Conservation (phyloP, 305 asterid genomes). For the Fraxinus albicans region DNA sequence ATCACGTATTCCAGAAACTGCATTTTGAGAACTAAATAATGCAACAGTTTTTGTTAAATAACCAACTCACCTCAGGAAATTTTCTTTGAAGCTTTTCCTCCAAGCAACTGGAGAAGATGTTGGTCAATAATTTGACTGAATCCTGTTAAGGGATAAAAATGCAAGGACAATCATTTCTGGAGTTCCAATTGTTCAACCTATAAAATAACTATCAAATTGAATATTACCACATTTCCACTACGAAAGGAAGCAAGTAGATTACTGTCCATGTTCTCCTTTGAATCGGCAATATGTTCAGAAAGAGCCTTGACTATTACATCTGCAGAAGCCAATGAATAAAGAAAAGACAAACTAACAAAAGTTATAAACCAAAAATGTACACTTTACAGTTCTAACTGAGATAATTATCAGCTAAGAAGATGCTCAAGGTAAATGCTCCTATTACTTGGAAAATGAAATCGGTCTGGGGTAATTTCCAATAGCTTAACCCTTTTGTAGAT, state of each 20-base stretch:
- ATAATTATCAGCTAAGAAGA: neutral
- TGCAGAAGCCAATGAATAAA: slow-evolving; percentile 24
- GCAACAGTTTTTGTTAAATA: neutral
- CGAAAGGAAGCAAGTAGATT: slow-evolving; percentile 46
- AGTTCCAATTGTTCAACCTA: neutral
- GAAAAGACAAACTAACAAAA: neutral
- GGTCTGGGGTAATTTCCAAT: neutral
- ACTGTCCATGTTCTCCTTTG: slow-evolving; percentile 54
- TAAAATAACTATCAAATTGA: neutral
- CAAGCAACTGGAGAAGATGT: slow-evolving; percentile 56
- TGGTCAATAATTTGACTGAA: slow-evolving; percentile 42
- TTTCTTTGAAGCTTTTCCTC: slow-evolving; percentile 59
- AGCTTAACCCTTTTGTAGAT: neutral
- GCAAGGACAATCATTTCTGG: neutral
- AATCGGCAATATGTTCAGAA: no score
- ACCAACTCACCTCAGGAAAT: slow-evolving; percentile 59
- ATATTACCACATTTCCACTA: slow-evolving; percentile 50
- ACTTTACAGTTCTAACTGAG: neutral
- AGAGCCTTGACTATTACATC: slow-evolving; percentile 54
- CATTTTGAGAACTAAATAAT: neutral
- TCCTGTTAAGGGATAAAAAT: slow-evolving; percentile 41
- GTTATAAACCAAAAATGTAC: neutral
- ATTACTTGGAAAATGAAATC: neutral
- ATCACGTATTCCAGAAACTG: neutral
- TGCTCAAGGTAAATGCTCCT: neutral